These are phyloP conservation scores for Trametes cingulata DNA, from an alignment of 768 basidiomycete species.

Conservation along the genomic window DNA sequence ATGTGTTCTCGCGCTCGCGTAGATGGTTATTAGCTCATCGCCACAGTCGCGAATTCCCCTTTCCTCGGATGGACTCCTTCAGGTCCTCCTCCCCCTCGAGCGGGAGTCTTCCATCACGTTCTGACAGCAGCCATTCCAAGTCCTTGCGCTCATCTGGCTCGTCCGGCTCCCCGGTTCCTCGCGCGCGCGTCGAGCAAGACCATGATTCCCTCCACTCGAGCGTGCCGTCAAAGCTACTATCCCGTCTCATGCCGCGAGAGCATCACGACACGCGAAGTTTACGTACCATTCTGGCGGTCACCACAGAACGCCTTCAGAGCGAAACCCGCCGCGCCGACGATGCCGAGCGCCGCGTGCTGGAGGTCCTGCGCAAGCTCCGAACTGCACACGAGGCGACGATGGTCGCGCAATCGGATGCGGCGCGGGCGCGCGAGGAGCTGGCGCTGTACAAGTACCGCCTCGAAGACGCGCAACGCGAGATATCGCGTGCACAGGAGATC, in stretches of 20 bases:
- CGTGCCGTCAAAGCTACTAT: slow-evolving; percentile 24
- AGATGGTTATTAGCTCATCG: not conserved
- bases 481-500: slow-evolving; percentile 64
- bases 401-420: slow-evolving; percentile 55
- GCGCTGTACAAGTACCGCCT: slow-evolving; percentile 64
- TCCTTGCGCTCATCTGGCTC: slow-evolving; percentile 15
- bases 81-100: slow-evolving; percentile 21
- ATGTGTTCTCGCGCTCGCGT: not conserved
- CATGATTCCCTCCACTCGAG: slow-evolving; percentile 9
- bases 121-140: slow-evolving; percentile 21
- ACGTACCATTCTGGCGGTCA: slow-evolving; percentile 25
- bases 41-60: slow-evolving; percentile 24
- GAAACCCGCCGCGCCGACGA: slow-evolving; percentile 61
- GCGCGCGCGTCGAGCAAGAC: slow-evolving; percentile 22
- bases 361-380: slow-evolving; percentile 53
- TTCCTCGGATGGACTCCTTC: slow-evolving; percentile 21
- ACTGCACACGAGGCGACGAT: slow-evolving; percentile 58
- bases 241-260: slow-evolving; percentile 24
- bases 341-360: slow-evolving; percentile 50
- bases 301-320: slow-evolving; percentile 43
- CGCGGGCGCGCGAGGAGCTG: slow-evolving; percentile 55
- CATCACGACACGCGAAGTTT: slow-evolving; percentile 24
- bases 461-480: slow-evolving; percentile 66
- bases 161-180: slow-evolving; percentile 16
- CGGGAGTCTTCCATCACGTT: slow-evolving; percentile 23